Conservation (phyloP, 2,329 filamentous ascomycete species). For the Monosporascus sp. region DNA sequence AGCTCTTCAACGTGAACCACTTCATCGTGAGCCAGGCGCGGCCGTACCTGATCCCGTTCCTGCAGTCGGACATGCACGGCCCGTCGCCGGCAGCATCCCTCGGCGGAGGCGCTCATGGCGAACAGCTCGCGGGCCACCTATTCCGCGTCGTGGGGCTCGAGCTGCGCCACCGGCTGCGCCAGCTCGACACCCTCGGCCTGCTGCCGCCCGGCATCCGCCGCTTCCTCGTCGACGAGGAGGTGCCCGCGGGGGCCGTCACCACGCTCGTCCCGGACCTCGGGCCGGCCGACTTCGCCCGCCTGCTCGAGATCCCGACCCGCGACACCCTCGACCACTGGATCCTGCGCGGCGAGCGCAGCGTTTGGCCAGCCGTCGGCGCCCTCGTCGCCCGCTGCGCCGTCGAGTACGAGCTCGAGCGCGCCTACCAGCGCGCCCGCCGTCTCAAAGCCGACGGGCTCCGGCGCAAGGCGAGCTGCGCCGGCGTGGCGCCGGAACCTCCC, state of each 20-base stretch:
- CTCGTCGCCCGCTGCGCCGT: constrained; percentile 77
- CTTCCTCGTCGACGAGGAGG: constrained; percentile 76
- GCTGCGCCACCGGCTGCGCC: constrained; percentile 72
- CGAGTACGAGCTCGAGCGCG: constrained; percentile 80
- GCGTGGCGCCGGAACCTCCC: neutral
- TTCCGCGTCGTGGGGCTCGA: constrained; percentile 69
- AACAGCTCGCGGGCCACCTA: constrained; percentile 52
- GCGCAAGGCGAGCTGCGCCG: constrained; percentile 33
- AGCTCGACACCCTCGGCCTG: constrained; percentile 72
- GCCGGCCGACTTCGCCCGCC: constrained; percentile 64
- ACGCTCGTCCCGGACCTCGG: constrained; percentile 78
- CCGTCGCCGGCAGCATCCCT: constrained; percentile 55
- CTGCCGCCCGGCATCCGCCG: constrained; percentile 66
- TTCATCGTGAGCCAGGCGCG: constrained; percentile 91
- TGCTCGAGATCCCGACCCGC: constrained; percentile 78
- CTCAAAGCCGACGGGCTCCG: constrained; percentile 48
- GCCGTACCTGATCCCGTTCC: constrained; percentile 82
- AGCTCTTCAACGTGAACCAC: constrained; percentile 90
- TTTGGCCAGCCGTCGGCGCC: constrained; percentile 85
- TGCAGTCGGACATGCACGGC: constrained; percentile 75
- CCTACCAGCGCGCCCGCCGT: constrained; percentile 74
- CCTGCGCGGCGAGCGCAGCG: constrained; percentile 72
- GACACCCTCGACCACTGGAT: constrained; percentile 82
- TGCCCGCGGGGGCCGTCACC: constrained; percentile 66
- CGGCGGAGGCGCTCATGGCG: constrained; percentile 46